Conservation (phyloP, 208 protist genomes). For the Wallacemonas sp. region DNA sequence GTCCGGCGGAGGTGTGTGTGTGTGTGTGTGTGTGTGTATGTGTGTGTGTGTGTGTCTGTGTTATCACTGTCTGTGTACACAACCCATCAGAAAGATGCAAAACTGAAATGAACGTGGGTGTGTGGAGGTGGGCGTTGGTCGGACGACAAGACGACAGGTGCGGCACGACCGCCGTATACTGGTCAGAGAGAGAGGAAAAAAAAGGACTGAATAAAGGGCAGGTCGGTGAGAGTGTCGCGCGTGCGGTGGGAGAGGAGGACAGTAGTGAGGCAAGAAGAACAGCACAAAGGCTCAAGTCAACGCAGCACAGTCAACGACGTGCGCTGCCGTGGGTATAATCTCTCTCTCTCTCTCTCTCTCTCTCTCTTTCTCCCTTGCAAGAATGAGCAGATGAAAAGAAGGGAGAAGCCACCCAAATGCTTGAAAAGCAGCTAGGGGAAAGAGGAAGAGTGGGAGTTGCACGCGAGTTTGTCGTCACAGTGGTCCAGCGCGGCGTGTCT, state of each 20-base stretch:
- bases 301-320: neutral
- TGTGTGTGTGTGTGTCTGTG: too few species aligned
- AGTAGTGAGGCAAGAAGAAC: neutral
- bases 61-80: conserved; percentile 7
- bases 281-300: neutral
- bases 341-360: conserved; percentile 2
- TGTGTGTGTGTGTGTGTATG: neutral
- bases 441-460: too few species aligned
- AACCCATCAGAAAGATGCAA: neutral
- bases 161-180: too few species aligned
- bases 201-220: neutral
- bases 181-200: neutral
- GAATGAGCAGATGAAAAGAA: too few species aligned
- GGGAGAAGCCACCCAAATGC: too few species aligned
- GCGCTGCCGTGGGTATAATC: neutral
- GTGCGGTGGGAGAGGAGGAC: neutral
- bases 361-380: conserved; percentile 3
- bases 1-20: neutral
- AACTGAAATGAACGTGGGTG: conserved; percentile 5
- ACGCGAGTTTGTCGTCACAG: too few species aligned
- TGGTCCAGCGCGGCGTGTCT: too few species aligned
- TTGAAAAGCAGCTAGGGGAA: too few species aligned
- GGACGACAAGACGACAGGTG: too few species aligned
- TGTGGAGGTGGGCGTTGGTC: too few species aligned
- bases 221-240: neutral